Percentiles rank a stretch among this genome's conserved stretches.
Evolutionary conservation across 441 rosid species (phyloP).

Genomic region (Dalechampia spathulata): DNA sequence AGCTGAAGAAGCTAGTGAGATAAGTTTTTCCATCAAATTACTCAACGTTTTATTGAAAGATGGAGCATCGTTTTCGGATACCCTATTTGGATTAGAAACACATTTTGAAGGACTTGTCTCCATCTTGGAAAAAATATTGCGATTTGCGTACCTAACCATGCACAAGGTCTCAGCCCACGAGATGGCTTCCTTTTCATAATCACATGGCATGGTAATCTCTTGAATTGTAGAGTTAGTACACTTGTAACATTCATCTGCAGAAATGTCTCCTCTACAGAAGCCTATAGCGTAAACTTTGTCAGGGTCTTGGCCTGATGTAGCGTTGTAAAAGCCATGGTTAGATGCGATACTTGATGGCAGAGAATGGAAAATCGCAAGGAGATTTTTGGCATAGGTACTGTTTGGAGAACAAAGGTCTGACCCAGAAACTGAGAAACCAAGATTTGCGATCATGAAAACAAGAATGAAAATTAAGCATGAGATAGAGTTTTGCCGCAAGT

Average conservation of each 20-base stretch:
- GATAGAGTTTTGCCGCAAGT: too few species aligned
- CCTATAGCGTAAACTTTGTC: background rate
- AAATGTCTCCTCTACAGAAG: constrained; percentile 2
- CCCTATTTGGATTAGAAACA: background rate
- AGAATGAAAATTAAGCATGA: background rate
- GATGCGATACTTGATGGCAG: background rate
- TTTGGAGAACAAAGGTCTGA: background rate
- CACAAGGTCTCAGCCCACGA: background rate
- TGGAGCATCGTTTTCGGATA: background rate
- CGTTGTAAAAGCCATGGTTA: background rate
- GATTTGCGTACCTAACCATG: background rate
- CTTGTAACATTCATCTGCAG: background rate
- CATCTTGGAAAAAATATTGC: background rate
- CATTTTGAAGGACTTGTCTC: background rate
- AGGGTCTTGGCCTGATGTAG: constrained; percentile 1
- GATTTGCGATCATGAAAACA: background rate
- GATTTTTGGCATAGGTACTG: background rate
- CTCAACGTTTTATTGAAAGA: background rate
- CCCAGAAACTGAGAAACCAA: background rate
- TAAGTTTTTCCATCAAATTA: background rate
- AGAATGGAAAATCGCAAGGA: background rate
- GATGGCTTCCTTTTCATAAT: background rate
- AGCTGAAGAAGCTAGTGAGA: background rate
- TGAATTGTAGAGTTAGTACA: background rate
- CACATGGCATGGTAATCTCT: background rate